Percentiles rank a stretch among this genome's conserved stretches.
Evolutionary conservation across 1,139 yeast genomes (phyloP).

Genomic region (Arxiozyma bovina): DNA sequence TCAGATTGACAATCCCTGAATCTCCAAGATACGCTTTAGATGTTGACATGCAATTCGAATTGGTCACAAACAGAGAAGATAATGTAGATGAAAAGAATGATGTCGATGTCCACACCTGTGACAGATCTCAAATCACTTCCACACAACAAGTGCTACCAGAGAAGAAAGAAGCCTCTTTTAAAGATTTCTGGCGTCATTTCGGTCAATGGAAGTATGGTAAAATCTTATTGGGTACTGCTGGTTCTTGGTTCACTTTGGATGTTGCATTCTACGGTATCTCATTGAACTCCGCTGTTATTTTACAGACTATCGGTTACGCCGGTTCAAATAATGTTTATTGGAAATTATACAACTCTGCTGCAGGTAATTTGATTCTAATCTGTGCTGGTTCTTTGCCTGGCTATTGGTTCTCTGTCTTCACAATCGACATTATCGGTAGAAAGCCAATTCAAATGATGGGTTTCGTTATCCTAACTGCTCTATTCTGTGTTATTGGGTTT

Average conservation of each 20-base stretch:
- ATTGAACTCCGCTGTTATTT: constrained; percentile 68
- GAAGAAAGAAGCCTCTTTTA: constrained; percentile 35
- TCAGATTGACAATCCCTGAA: constrained; percentile 87
- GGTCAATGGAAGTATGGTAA: constrained; percentile 83
- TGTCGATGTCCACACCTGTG: constrained; percentile 19
- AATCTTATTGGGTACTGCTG: constrained; percentile 86
- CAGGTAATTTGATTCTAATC: constrained; percentile 79
- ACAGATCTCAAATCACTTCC: constrained; percentile 37
- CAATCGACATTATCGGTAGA: constrained; percentile 73
- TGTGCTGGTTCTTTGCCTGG: constrained; percentile 94
- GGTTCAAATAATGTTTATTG: constrained; percentile 52
- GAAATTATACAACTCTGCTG: constrained; percentile 63
- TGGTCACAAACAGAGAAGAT: constrained; percentile 26
- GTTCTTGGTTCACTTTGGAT: constrained; percentile 93
- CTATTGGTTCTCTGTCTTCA: constrained; percentile 73
- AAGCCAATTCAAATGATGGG: constrained; percentile 71
- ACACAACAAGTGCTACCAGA: constrained; percentile 27
- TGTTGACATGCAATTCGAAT: constrained; percentile 51
- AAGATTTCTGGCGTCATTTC: constrained; percentile 63
- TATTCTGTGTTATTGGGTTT: constrained; percentile 61
- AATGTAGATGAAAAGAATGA: constrained; percentile 1
- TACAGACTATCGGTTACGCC: constrained; percentile 79
- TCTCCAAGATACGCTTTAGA: constrained; percentile 85
- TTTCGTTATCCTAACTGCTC: constrained; percentile 55
- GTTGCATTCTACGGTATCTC: constrained; percentile 90